Base-by-base conservation (phyloP, 805 yeast genomes). In the Barnettozyma vustinii region DNA sequence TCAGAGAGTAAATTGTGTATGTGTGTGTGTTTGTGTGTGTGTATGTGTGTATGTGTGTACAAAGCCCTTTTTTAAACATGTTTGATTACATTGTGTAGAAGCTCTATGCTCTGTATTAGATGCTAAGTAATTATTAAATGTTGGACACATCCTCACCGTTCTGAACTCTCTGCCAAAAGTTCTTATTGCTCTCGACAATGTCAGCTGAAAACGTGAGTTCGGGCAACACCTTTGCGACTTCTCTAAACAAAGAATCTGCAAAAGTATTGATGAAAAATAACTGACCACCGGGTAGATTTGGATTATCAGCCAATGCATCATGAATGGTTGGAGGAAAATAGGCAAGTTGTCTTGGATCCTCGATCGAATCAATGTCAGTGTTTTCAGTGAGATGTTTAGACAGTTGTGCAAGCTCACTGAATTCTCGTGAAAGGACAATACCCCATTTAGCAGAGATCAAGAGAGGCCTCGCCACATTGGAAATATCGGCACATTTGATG, bases 401-500 rank as follows among this genome's bases (percentile, higher is more conserved):
- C 32, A 90, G 69, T 33, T 61, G 64, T 5, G 74, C 69, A 51
- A 88, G 80, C 61, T 87, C 91, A 41, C 73, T 75, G 57, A 90
- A 87, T 66, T 91, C 97, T 53, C 86, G 70, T 1, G 84, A 76
- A 39, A 91, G 73, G n/a, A 83, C 79, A 52, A 79, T 69, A 5
- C 96, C 97, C 97, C 97, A 91, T 67, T 84, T 83, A 1, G 87
- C 78, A 20, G 92, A 83, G 2, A 88, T 79, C 35, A 76, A 69
- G 49, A 87, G 69, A 5, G 91, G 89, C 52, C 98, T 72, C 9
- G 96, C 81, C 20, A 91, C 97, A 64, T 94, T 94, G 25, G 96
- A 87, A 42, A 94, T 89, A 68, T 94, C 99, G 3, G 98, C 97
- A 66, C 96, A 89, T 70, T 94, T 94, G 52, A 94, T 80, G 52